Evolutionary conservation across 2,329 filamentous ascomycete genomes (phyloP), one percentile per base, ranked within the genome.

Genomic region (Phyllachora maydis): DNA sequence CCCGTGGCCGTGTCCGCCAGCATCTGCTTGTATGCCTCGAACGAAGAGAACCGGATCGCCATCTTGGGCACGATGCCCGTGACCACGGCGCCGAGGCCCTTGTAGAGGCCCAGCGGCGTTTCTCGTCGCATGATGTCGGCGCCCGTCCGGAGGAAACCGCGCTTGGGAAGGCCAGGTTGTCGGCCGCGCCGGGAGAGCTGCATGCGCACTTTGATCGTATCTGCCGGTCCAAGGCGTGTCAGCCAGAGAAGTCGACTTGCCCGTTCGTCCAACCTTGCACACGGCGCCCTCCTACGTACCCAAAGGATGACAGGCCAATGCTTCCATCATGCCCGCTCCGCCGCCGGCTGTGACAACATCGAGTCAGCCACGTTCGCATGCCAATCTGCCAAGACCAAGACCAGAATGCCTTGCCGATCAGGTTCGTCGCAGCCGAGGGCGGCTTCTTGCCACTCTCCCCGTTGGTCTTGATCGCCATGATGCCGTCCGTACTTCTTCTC

Each of bases 161-260:
- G 75, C 38, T 74, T 71, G 39, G 83, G 79, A 46, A 75, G 68
- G 30, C 88, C 88, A 27, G 82, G 82, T 29, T 69, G 65, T 35
- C 76, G 66, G 23, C 77, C 81, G 46, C 88, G 70, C 35, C 75
- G 66, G 26, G 88, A 95, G 30, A 98, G 73, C 56, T 98, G 88
- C 90, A 98, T 98, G 38, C 88, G 82, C 31, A 98, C 88, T 65
- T 98, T 93, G 59, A 95, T 91, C 29, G 83, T 93, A 50, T 93
- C 81, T 77, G 34, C 11, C 13, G n/a, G n/a, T n/a, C n/a, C n/a
- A n/a, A n/a, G n/a, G n/a, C n/a, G n/a, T n/a, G n/a, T n/a, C n/a
- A n/a, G n/a, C n/a, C n/a, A n/a, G n/a, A n/a, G n/a, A n/a, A n/a
- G n/a, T n/a, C n/a, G n/a, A n/a, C n/a, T n/a, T n/a, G n/a, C n/a